A percentile compares a stretch with the other conserved stretches of the same genome.
Evolutionary conservation across 176 grass and related monocot species (phyloP).

Genomic region (Chloris gayana): DNA sequence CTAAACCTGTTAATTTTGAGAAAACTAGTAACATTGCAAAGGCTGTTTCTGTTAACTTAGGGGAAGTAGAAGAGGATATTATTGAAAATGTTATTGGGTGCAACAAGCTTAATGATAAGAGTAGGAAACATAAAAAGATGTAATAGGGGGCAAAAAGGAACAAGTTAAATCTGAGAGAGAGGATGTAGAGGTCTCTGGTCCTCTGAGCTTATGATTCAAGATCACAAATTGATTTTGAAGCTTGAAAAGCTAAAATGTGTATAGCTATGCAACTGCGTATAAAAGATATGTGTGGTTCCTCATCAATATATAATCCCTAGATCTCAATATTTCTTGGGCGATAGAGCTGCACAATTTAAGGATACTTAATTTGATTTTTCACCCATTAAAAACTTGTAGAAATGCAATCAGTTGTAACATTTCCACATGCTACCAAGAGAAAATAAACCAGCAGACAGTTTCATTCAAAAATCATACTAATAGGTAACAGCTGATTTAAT

Average conservation of each 20-base stretch:
- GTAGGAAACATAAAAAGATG: too few species aligned
- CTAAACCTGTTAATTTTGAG: too few species aligned
- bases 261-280: neutral
- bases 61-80: too few species aligned
- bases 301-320: neutral
- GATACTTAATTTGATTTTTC: neutral
- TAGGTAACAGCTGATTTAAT: neutral
- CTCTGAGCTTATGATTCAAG: neutral
- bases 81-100: too few species aligned
- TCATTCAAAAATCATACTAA: neutral
- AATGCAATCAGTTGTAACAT: neutral
- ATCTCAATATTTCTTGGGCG: neutral
- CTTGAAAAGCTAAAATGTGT: neutral
- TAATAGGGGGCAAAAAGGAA: too few species aligned
- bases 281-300: neutral
- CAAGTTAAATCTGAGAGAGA: too few species aligned
- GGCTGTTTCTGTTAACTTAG: too few species aligned
- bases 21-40: too few species aligned
- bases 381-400: constrained; percentile 8
- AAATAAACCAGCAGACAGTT: neutral
- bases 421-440: neutral
- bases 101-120: too few species aligned
- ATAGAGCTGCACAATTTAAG: neutral
- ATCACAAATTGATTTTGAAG: neutral
- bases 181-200: too few species aligned